Evolutionary conservation across 2,329 filamentous ascomycete species (phyloP).

Genomic region (Emericellopsis cladophorae): DNA sequence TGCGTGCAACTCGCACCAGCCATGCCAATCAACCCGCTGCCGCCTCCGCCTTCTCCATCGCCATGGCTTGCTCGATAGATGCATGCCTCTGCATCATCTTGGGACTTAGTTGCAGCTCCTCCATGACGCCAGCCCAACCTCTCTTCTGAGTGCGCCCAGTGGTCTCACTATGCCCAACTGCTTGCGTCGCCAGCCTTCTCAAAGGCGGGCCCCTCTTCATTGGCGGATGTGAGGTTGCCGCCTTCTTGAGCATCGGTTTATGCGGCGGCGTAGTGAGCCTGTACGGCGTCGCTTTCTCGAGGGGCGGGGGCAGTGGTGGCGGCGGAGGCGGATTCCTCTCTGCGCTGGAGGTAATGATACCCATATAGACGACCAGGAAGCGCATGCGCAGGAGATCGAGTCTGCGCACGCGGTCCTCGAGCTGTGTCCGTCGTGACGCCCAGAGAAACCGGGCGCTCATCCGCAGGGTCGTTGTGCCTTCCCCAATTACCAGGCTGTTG

Average conservation of each 20-base stretch:
- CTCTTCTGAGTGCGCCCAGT: slow-evolving; percentile 32
- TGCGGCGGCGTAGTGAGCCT: slow-evolving; percentile 6
- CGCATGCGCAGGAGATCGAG: slow-evolving; percentile 51
- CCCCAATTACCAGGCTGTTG: slow-evolving; percentile 36
- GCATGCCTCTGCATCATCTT: slow-evolving; percentile 48
- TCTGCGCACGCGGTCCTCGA: slow-evolving; percentile 45
- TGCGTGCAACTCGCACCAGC: no score
- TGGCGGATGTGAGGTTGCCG: slow-evolving; percentile 17
- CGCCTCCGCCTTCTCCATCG: slow-evolving; percentile 7
- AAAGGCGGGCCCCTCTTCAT: slow-evolving; percentile 25
- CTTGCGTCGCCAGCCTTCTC: slow-evolving; percentile 39
- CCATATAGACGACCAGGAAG: slow-evolving; percentile 52
- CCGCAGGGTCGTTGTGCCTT: slow-evolving; percentile 27
- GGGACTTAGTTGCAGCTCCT: slow-evolving; percentile 49
- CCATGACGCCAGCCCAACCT: slow-evolving; percentile 51
- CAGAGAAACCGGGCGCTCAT: slow-evolving; percentile 41
- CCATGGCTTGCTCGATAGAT: slow-evolving; percentile 48
- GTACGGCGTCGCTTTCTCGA: not conserved
- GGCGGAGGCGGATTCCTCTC: slow-evolving; percentile 18
- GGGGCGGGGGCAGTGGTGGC: slow-evolving; percentile 11
- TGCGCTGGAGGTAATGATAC: slow-evolving; percentile 31
- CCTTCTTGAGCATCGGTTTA: slow-evolving; percentile 23
- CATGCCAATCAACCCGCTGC: no score
- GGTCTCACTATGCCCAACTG: slow-evolving; percentile 38
- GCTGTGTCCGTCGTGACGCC: slow-evolving; percentile 37